A percentile compares a stretch with the other conserved stretches of the same genome.
phyloP scores from a whole-genome alignment of 257 asterid genomes.

The Primulina tabacum region DNA sequence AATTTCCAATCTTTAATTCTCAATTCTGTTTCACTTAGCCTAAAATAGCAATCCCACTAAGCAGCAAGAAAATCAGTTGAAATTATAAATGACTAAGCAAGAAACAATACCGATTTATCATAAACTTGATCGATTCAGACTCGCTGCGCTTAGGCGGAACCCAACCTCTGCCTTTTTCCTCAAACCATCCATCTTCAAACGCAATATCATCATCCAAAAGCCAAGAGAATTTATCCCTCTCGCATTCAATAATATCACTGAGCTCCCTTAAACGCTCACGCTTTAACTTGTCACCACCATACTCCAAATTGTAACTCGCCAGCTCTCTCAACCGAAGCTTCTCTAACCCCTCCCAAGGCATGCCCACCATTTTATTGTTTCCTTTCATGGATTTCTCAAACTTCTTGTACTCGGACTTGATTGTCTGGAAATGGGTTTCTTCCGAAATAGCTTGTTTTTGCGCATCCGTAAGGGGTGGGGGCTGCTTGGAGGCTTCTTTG shows the following conservation, averaged over 20 bases:
- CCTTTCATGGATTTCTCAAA: conserved; percentile 37
- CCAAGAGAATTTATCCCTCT: conserved; percentile 73
- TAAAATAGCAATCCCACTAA: conserved; percentile 20
- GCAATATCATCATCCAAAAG: conserved; percentile 78
- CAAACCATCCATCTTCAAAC: conserved; percentile 46
- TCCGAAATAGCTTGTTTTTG: conserved; percentile 45
- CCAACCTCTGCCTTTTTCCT: conserved; percentile 42
- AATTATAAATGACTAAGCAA: conserved; percentile 6
- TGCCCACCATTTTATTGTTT: conserved; percentile 56
- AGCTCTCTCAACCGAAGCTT: conserved; percentile 62
- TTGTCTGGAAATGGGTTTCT: conserved; percentile 55
- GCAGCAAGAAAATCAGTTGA: background rate
- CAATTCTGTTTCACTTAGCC: conserved; percentile 60
- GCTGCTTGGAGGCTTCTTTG: conserved; percentile 55
- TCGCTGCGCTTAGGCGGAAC: conserved; percentile 57
- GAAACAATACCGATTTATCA: conserved; percentile 50
- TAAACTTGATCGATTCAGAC: conserved; percentile 53
- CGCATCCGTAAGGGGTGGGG: conserved; percentile 45
- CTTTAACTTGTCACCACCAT: conserved; percentile 51
- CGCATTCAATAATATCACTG: conserved; percentile 69
- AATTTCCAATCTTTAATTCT: conserved; percentile 79
- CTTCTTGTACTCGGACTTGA: conserved; percentile 67
- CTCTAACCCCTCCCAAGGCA: conserved; percentile 87
- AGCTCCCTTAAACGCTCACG: conserved; percentile 64
- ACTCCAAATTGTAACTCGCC: conserved; percentile 43